Percentiles rank a stretch among this genome's conserved stretches.
These are phyloP conservation scores for Pelargonium nanum DNA, from an alignment of 345 rosid species.

Conservation along the genomic window DNA sequence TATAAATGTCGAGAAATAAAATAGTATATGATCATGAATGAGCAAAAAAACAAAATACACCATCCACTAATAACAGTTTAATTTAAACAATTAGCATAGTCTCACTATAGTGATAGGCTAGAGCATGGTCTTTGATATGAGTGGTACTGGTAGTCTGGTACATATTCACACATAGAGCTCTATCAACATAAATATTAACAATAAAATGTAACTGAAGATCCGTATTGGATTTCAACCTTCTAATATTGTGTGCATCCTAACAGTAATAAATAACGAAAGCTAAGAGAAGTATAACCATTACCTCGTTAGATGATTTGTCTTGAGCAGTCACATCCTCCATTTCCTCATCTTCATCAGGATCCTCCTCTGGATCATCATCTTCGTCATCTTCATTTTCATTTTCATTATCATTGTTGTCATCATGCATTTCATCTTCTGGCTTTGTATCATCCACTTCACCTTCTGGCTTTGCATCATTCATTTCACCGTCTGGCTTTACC, in stretches of 20 bases:
- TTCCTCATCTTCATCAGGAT: constrained; percentile 49
- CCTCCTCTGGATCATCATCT: constrained; percentile 67
- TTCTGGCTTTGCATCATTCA: constrained; percentile 25
- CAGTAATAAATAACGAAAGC: not conserved
- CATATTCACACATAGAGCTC: too few relatives aligned
- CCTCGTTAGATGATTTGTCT: constrained; percentile 41
- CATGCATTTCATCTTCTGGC: not conserved
- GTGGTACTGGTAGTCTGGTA: too few relatives aligned
- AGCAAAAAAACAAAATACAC: not conserved
- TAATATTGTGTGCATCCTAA: too few relatives aligned
- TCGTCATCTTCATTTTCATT: constrained; percentile 44
- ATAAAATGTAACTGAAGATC: not conserved
- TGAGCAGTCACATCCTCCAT: constrained; percentile 38
- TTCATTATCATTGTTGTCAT: constrained; percentile 41
- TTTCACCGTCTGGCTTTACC: too few relatives aligned
- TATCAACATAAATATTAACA: too few relatives aligned
- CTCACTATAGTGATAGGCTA: too few relatives aligned
- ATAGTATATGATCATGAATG: not conserved
- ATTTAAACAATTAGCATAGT: not conserved
- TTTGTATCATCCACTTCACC: not conserved
- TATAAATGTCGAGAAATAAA: not conserved
- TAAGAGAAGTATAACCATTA: constrained; percentile 7
- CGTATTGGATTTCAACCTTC: not conserved
- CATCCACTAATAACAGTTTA: not conserved
- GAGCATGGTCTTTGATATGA: not conserved